Conservation (phyloP, 768 basidiomycete genomes). For the Grammothele lineata region DNA sequence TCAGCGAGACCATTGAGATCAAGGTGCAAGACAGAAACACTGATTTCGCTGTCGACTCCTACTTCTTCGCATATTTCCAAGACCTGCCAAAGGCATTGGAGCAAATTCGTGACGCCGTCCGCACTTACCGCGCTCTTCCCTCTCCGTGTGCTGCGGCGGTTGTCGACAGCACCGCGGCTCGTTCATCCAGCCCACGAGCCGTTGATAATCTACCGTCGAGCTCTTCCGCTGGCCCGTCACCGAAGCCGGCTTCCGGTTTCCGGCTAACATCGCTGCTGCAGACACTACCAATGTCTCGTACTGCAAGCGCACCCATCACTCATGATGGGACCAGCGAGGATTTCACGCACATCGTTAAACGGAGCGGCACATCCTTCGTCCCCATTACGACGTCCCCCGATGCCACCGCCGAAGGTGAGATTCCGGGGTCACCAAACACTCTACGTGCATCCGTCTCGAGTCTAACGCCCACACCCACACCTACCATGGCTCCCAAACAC, state of each 20-base stretch:
- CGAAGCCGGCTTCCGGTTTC: slow-evolving; percentile 42
- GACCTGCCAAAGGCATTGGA: slow-evolving; percentile 73
- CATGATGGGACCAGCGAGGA: slow-evolving; percentile 49
- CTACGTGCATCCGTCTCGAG: slow-evolving; percentile 9
- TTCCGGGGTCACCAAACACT: slow-evolving; percentile 22
- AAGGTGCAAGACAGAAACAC: slow-evolving; percentile 84
- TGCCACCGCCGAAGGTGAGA: slow-evolving; percentile 16
- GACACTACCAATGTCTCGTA: slow-evolving; percentile 34
- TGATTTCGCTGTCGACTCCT: slow-evolving; percentile 75
- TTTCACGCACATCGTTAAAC: slow-evolving; percentile 67
- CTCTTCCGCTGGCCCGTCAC: slow-evolving; percentile 23
- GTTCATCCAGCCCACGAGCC: slow-evolving; percentile 22
- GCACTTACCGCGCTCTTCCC: slow-evolving; percentile 40
- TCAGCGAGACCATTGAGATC: slow-evolving; percentile 94
- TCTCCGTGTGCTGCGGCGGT: slow-evolving; percentile 16
- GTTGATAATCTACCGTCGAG: slow-evolving; percentile 40
- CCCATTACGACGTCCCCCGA: slow-evolving; percentile 48
- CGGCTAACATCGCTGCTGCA: slow-evolving; percentile 64
- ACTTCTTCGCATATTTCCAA: slow-evolving; percentile 94
- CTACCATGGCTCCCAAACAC: slow-evolving; percentile 43
- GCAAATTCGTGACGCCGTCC: slow-evolving; percentile 76
- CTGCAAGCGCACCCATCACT: slow-evolving; percentile 27
- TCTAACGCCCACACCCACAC: slow-evolving; percentile 14
- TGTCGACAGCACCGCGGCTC: slow-evolving; percentile 23
- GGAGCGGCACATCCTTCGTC: slow-evolving; percentile 52